A percentile compares a stretch with the other conserved stretches of the same genome.
Conservation (phyloP, 2,329 filamentous ascomycete genomes). For the Penicillium sp. region DNA sequence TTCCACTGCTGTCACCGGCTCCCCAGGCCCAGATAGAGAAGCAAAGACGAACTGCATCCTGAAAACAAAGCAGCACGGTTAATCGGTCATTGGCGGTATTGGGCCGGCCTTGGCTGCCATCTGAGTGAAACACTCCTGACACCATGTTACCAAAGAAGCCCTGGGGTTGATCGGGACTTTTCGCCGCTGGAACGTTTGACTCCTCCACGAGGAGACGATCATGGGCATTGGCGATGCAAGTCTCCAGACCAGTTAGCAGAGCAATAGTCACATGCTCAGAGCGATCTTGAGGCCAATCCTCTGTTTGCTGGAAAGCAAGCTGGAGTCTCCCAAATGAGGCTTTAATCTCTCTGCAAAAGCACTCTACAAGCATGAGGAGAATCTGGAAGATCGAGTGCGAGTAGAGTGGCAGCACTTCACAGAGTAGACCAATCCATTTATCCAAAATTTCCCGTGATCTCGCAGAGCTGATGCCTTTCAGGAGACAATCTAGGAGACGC, state of each 20-base stretch:
- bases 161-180: slow-evolving; percentile 79
- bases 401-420: slow-evolving; percentile 81
- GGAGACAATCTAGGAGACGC: slow-evolving; percentile 75
- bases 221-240: slow-evolving; percentile 83
- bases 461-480: slow-evolving; percentile 74
- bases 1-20: slow-evolving; percentile 51
- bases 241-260: slow-evolving; percentile 91
- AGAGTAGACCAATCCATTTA: slow-evolving; percentile 86
- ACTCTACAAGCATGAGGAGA: slow-evolving; percentile 86
- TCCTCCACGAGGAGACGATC: slow-evolving; percentile 79
- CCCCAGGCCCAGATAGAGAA: slow-evolving; percentile 96
- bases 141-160: slow-evolving; percentile 95
- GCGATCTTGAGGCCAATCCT: slow-evolving; percentile 44
- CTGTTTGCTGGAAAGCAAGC: slow-evolving; percentile 44
- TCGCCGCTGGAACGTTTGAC: slow-evolving; percentile 65
- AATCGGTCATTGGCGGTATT: slow-evolving; percentile 90
- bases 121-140: slow-evolving; percentile 82
- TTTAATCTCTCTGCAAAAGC: slow-evolving; percentile 77
- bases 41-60: slow-evolving; percentile 90
- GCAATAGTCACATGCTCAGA: slow-evolving; percentile 67
- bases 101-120: slow-evolving; percentile 73
- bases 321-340: slow-evolving; percentile 72
- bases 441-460: slow-evolving; percentile 78
- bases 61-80: slow-evolving; percentile 93
- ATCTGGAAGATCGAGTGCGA: slow-evolving; percentile 84